phyloP scores from a whole-genome alignment of 148 eudicot genomes.

The Rhododendron kiyosumense region DNA sequence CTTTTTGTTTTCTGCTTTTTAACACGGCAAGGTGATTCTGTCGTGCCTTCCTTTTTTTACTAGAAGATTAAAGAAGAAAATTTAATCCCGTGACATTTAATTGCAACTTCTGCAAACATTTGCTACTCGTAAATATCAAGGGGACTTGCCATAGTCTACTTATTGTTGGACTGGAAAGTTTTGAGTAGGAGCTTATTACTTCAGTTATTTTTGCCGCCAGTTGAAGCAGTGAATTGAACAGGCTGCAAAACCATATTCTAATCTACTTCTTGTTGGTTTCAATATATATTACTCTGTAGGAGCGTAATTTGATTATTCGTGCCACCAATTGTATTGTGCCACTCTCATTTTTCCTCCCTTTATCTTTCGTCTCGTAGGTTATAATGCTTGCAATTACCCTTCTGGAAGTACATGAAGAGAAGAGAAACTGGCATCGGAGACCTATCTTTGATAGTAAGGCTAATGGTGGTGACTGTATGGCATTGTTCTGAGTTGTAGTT shows the following conservation, averaged over 20 bases:
- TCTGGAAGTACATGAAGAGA: neutral
- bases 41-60: neutral
- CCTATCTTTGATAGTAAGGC: neutral
- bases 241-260: neutral
- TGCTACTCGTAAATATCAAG: neutral
- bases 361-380: conserved; percentile 6
- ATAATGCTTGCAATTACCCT: conserved; percentile 17
- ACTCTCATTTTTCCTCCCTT: neutral
- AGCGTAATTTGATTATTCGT: neutral
- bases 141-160: neutral
- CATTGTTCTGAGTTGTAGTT: no score
- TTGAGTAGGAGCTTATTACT: neutral
- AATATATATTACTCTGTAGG: neutral
- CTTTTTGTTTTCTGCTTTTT: neutral
- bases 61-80: neutral
- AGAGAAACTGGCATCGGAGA: neutral
- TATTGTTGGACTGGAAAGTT: neutral
- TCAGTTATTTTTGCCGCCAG: neutral
- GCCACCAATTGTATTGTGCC: neutral
- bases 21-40: neutral
- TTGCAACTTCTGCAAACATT: no score
- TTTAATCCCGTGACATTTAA: neutral
- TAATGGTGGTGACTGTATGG: neutral
- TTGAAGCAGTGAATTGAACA: neutral
- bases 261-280: neutral